Conservation (phyloP, 2,329 filamentous ascomycete genomes). For the Clonostachys rhizophaga region DNA sequence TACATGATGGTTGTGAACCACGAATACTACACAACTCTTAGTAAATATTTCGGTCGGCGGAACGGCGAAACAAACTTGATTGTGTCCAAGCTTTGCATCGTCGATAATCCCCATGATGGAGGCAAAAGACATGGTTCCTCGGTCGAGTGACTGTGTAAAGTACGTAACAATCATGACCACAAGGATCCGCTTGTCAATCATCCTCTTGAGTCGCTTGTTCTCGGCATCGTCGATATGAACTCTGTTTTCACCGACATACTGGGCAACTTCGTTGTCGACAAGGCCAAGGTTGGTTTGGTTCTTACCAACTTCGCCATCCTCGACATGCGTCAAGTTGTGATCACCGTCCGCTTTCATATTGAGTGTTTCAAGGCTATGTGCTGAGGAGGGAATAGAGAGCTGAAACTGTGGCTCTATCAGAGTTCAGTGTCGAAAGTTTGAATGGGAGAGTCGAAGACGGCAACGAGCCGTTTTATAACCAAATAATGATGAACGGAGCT, state of each 20-base stretch:
- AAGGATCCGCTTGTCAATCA: constrained; percentile 66
- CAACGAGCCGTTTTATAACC: no score
- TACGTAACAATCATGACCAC: constrained; percentile 70
- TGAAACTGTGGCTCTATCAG: no score
- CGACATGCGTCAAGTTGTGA: no score
- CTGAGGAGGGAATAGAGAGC: no score
- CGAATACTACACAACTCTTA: constrained; percentile 43
- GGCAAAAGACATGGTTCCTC: constrained; percentile 61
- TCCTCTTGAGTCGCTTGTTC: constrained; percentile 53
- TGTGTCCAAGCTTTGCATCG: constrained; percentile 40
- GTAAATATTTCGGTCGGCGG: no score
- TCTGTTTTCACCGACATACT: not conserved
- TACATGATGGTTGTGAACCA: constrained; percentile 75
- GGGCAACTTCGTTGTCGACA: not conserved
- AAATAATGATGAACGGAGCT: no score
- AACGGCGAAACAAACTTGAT: constrained; percentile 6
- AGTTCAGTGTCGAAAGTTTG: no score
- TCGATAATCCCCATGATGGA: constrained; percentile 57
- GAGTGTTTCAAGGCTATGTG: no score
- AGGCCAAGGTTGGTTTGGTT: not conserved
- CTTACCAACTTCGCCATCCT: no score
- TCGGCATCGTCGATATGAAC: constrained; percentile 54
- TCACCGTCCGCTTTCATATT: no score
- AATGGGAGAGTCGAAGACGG: no score
- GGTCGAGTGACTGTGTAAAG: constrained; percentile 67